These are phyloP conservation scores for Aeminium ludgeri DNA, from an alignment of 495 filamentous ascomycete species.

Conservation along the genomic window DNA sequence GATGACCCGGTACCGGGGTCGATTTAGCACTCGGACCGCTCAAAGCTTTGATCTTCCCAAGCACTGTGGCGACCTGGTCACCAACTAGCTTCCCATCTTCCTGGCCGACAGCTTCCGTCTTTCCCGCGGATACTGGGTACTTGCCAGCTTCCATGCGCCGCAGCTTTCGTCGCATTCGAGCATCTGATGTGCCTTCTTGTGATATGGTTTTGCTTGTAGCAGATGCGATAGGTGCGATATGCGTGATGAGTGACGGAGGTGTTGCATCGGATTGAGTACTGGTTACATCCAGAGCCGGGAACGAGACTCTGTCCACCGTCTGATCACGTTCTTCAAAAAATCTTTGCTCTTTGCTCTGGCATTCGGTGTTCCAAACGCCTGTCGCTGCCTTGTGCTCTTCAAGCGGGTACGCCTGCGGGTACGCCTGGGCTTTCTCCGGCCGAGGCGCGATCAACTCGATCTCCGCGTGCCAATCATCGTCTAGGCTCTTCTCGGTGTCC, in stretches of 20 bases:
- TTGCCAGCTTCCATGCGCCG: slow-evolving; percentile 5
- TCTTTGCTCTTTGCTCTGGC: no score
- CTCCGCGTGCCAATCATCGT: slow-evolving; percentile 9
- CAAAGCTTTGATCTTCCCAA: slow-evolving; percentile 3
- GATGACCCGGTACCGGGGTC: neutral
- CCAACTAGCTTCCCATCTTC: neutral
- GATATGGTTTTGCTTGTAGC: neutral
- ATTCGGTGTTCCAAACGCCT: no score
- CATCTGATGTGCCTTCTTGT: neutral
- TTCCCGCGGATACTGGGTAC: neutral
- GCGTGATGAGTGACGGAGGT: neutral
- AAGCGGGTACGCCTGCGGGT: no score
- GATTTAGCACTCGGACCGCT: neutral
- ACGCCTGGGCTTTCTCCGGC: neutral
- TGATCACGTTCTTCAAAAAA: no score
- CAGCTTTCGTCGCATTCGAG: slow-evolving; percentile 1
- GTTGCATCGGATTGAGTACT: neutral
- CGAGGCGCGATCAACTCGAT: slow-evolving; percentile 1
- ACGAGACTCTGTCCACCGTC: no score
- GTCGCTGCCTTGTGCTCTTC: no score
- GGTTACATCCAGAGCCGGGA: no score
- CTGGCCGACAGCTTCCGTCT: no score
- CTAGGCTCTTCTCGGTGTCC: neutral
- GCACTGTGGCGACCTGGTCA: slow-evolving; percentile 1
- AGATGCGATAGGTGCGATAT: no score